Percentiles rank a stretch among this genome's conserved stretches.
Conservation (phyloP, 805 yeast species). For the Teunomyces aglyptinius region DNA sequence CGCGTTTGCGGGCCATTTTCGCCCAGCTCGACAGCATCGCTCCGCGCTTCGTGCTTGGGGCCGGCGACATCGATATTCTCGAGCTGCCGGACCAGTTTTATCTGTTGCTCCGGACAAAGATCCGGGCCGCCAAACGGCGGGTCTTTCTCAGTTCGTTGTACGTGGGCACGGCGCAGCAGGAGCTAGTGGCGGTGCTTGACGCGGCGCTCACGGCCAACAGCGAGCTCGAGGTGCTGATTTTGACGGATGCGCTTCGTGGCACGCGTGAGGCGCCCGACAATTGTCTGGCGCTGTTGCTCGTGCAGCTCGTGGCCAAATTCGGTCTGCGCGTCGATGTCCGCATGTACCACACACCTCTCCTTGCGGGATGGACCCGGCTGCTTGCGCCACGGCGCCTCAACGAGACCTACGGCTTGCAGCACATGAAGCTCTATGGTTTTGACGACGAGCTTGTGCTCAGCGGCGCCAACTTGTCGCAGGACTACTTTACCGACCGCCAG, state of each 20-base stretch:
- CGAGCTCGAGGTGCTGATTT: constrained; percentile 62
- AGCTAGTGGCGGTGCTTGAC: constrained; percentile 62
- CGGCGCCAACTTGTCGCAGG: constrained; percentile 90
- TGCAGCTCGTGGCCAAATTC: constrained; percentile 60
- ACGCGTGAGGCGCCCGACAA: constrained; percentile 84
- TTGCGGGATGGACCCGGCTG: constrained; percentile 61
- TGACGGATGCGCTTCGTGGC: constrained; percentile 87
- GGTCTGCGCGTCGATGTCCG: constrained; percentile 75
- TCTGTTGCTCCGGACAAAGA: constrained; percentile 57
- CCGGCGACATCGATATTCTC: constrained; percentile 59
- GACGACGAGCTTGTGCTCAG: constrained; percentile 84
- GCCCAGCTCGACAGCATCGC: constrained; percentile 60
- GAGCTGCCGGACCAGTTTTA: constrained; percentile 75
- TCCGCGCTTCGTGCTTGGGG: constrained; percentile 62
- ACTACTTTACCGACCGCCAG: constrained; percentile 92
- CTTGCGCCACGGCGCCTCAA: constrained; percentile 80
- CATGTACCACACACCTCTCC: constrained; percentile 86
- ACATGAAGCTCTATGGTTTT: constrained; percentile 95
- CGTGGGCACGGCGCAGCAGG: constrained; percentile 79
- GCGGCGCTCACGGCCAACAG: constrained; percentile 60
- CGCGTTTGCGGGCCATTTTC: constrained; percentile 41
- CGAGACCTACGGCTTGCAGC: constrained; percentile 92
- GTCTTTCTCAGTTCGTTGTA: constrained; percentile 84
- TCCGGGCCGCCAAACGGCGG: constrained; percentile 57
- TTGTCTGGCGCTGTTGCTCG: constrained; percentile 74